phyloP scores from a whole-genome alignment of 768 basidiomycete genomes.

The Mycena floridula region DNA sequence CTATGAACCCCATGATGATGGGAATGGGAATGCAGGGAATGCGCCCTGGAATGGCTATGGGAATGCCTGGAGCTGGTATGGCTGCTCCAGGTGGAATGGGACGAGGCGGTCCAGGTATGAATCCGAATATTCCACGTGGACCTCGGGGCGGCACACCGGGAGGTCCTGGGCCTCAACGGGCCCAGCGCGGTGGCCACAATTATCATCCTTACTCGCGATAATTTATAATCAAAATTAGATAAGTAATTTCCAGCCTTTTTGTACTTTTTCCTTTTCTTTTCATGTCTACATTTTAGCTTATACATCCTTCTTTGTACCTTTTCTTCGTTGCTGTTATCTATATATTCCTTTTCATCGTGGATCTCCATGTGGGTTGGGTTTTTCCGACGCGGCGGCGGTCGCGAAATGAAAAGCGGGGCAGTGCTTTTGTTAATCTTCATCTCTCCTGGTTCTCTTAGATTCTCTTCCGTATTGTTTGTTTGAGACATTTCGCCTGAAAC shows the following conservation, averaged over 20 bases:
- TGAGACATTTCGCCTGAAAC: too few species aligned
- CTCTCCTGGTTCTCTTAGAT: too few species aligned
- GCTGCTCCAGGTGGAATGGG: slow-evolving; percentile 29
- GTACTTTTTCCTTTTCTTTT: background rate
- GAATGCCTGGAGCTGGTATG: slow-evolving; percentile 27
- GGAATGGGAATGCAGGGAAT: slow-evolving; percentile 29
- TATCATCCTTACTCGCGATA: slow-evolving; percentile 63
- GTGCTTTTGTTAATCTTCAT: too few species aligned
- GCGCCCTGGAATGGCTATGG: slow-evolving; percentile 36
- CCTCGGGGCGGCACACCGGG: slow-evolving; percentile 55
- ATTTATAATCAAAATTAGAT: background rate
- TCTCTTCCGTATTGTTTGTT: too few species aligned
- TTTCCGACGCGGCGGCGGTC: too few species aligned
- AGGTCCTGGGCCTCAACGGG: slow-evolving; percentile 41
- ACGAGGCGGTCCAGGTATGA: slow-evolving; percentile 39
- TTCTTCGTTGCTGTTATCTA: too few species aligned
- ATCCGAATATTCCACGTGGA: slow-evolving; percentile 58
- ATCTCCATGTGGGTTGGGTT: too few species aligned
- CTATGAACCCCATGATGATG: slow-evolving; percentile 32
- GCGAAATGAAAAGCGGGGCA: too few species aligned
- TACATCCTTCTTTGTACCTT: too few species aligned
- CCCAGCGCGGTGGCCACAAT: slow-evolving; percentile 63
- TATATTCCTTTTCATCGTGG: too few species aligned
- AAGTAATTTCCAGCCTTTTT: background rate
- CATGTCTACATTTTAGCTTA: too few species aligned